These are phyloP conservation scores for Penicillium palitans DNA, from an alignment of 2,329 filamentous ascomycete species.

Conservation along the genomic window DNA sequence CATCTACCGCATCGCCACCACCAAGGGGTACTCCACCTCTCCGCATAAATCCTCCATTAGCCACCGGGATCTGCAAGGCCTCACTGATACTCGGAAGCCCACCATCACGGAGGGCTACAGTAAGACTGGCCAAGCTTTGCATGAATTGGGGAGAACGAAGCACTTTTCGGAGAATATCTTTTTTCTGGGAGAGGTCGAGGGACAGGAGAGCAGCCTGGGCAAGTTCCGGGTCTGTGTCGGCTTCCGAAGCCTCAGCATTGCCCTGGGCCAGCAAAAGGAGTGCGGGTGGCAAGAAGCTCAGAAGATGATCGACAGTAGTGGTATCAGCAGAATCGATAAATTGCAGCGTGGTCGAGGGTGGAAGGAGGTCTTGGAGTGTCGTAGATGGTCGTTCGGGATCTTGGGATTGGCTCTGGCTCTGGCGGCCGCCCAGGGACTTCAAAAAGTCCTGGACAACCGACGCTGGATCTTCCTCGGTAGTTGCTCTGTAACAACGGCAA, in stretches of 20 bases:
- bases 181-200: conserved; percentile 74
- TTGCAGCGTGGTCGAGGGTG: conserved; percentile 73
- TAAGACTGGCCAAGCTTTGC: conserved; percentile 81
- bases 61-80: conserved; percentile 75
- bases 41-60: conserved; percentile 78
- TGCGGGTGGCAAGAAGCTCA: conserved; percentile 74
- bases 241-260: conserved; percentile 58
- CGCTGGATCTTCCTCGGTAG: conserved; percentile 67
- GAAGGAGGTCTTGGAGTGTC: conserved; percentile 80
- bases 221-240: conserved; percentile 67
- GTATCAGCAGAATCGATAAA: conserved; percentile 68
- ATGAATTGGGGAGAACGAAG: conserved; percentile 86
- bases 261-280: conserved; percentile 76
- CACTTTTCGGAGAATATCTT: conserved; percentile 74
- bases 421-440: conserved; percentile 67
- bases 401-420: conserved; percentile 48
- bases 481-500: conserved; percentile 53
- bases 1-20: conserved; percentile 83
- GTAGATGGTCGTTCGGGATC: conserved; percentile 69
- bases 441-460: conserved; percentile 85
- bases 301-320: conserved; percentile 69
- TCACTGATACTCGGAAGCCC: conserved; percentile 87
- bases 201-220: conserved; percentile 73
- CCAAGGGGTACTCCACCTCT: conserved; percentile 81
- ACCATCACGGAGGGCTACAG: conserved; percentile 83